Percentiles rank a stretch among this genome's conserved stretches.
Evolutionary conservation across 345 rosid species (phyloP).

Genomic region (Pseudoturritis turrita): DNA sequence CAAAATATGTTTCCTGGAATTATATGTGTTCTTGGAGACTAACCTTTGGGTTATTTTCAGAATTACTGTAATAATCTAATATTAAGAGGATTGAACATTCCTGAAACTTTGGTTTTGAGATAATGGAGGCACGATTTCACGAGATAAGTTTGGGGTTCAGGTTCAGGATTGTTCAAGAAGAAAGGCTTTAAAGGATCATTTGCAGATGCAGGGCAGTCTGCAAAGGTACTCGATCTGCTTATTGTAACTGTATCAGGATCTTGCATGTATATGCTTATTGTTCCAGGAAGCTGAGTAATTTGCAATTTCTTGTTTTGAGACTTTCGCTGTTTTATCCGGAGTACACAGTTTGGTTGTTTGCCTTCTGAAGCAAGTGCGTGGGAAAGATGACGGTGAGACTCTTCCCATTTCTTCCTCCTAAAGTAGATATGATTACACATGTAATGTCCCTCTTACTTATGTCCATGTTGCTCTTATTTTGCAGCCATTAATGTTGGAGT

Average conservation of each 20-base stretch:
- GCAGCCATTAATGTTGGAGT: slow-evolving; percentile 86
- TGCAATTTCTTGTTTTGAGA: slow-evolving; percentile 44
- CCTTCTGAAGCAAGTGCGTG: slow-evolving; percentile 78
- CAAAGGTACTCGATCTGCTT: slow-evolving; percentile 54
- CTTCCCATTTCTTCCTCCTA: not conserved
- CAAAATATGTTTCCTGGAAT: not conserved
- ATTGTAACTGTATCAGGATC: not conserved
- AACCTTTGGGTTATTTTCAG: not conserved
- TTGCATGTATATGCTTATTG: not conserved
- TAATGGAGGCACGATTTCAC: not conserved
- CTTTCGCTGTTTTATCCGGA: slow-evolving; percentile 35
- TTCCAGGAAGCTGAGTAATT: not conserved
- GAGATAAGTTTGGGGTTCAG: slow-evolving; percentile 32
- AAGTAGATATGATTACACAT: not conserved
- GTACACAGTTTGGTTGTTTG: slow-evolving; percentile 37
- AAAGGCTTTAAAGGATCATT: slow-evolving; percentile 80
- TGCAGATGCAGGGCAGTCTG: slow-evolving; percentile 77
- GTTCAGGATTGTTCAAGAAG: slow-evolving; percentile 75
- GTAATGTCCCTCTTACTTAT: not conserved
- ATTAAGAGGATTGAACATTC: not conserved
- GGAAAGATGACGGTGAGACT: slow-evolving; percentile 88
- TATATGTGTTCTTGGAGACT: not conserved
- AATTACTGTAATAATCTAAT: not conserved
- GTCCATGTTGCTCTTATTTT: slow-evolving; percentile 2
- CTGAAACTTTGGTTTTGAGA: not conserved